Base-by-base conservation (phyloP, 1,139 yeast genomes). In the Taiozyma sp. region DNA sequence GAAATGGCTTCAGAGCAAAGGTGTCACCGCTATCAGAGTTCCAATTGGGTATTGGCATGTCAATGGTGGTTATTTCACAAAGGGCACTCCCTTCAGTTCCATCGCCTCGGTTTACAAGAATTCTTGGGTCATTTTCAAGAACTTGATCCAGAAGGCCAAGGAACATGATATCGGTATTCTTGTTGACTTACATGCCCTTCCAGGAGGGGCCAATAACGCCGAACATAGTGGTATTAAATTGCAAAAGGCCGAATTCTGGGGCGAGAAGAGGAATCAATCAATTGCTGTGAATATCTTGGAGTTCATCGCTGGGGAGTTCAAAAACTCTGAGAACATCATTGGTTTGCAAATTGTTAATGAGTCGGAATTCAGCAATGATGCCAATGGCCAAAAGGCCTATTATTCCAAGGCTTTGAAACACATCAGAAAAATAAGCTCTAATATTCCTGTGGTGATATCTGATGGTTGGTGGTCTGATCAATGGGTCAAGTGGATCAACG, bases 11-110 rank as follows among this genome's bases (percentile, higher is more conserved):
- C 68, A 72, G 46, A 72, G 74, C 23, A 81, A 79, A 47, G 85
- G 86, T 8, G 89, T 89, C 22, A 90, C 88, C 19, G 78, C 91
- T 0, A 78, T 93, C 9, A 76, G 99, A 59, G 76, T 92, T 9
- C 98, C 99, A 5, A 70, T 93, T 58, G 98, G 98, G 0, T 93
- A 87, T 68, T 93, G 97, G 97, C 84, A 81, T 53, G 80, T 91
- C 12, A 79, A 73, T 47, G 84, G 84, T n/a, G 88, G 88, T 1
- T 60, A 62, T 14, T 85, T 74, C 64, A 70, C 87, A 30, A 66
- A 69, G 22, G 80, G 75, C 13, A 85, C 96, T 8, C 81, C 83
- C 30, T 93, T 89, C 65, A 81, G 70, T 16, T 67, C 73, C 36
- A 71, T 78, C 47, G 69, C 75, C 4, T 65, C 65, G 0, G 89